Evolutionary conservation across 2,329 filamentous ascomycete genomes (phyloP).

Genomic region (Chaetomiaceae sp.): DNA sequence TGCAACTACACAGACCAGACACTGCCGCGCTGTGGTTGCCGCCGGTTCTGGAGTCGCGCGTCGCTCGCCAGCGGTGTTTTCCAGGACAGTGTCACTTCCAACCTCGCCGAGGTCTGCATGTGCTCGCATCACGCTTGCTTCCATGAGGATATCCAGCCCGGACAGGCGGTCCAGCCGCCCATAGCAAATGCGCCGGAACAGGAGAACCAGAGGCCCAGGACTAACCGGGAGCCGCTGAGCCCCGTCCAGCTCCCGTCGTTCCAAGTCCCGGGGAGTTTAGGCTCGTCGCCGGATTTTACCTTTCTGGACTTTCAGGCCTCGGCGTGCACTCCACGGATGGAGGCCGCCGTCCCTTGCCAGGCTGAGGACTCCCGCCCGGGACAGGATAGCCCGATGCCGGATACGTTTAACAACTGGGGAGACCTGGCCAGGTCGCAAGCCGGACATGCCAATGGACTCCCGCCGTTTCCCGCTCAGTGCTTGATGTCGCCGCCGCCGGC

Average conservation of each 20-base stretch:
- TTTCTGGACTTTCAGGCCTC: constrained; percentile 26
- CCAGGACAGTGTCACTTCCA: constrained; percentile 26
- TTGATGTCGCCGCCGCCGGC: constrained; percentile 45
- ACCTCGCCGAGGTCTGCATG: constrained; percentile 50
- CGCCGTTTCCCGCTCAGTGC: constrained; percentile 47
- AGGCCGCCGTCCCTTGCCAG: constrained; percentile 19
- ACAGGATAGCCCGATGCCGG: constrained; percentile 45
- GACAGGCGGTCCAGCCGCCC: constrained; percentile 24
- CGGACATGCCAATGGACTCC: constrained; percentile 32
- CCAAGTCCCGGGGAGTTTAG: constrained; percentile 35
- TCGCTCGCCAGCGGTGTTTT: constrained; percentile 26
- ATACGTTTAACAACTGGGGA: constrained; percentile 49
- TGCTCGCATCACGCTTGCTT: constrained; percentile 60
- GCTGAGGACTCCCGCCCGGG: constrained; percentile 28
- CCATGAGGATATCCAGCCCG: constrained; percentile 45
- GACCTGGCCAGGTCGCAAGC: constrained; percentile 39
- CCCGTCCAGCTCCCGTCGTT: constrained; percentile 41
- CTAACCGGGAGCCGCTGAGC: constrained; percentile 47
- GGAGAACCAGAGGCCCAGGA: constrained; percentile 49
- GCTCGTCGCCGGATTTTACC: constrained; percentile 39
- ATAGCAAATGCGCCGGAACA: constrained; percentile 32
- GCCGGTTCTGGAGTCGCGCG: constrained; percentile 54
- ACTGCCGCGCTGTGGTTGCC: constrained; percentile 55
- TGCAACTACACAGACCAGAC: constrained; percentile 56
- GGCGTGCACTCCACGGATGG: constrained; percentile 7